Evolutionary conservation across 257 asterid genomes (phyloP).

Genomic region (Leonotis leonurus): DNA sequence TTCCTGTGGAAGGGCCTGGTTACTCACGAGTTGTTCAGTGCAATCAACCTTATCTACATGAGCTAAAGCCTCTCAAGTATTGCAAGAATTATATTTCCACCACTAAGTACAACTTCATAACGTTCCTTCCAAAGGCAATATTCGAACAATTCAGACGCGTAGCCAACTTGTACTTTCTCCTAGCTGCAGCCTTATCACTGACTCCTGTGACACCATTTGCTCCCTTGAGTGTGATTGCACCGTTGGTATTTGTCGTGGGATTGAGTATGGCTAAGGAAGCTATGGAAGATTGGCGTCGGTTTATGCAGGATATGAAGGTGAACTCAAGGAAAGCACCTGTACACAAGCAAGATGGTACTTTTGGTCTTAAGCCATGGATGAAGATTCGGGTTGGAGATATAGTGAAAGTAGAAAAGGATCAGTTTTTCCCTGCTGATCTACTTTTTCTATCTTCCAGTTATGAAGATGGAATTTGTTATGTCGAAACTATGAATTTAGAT

Average conservation of each 20-base stretch:
- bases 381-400: constrained; percentile 85
- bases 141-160: constrained; percentile 97
- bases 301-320: constrained; percentile 91
- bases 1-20: constrained; percentile 65
- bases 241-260: constrained; percentile 84
- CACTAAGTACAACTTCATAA: constrained; percentile 75
- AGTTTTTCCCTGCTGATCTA: constrained; percentile 86
- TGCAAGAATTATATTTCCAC: constrained; percentile 78
- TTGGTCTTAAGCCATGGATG: constrained; percentile 78
- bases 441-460: constrained; percentile 81
- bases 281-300: constrained; percentile 85
- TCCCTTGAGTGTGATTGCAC: constrained; percentile 84
- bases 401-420: constrained; percentile 83
- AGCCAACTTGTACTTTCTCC: constrained; percentile 88
- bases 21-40: constrained; percentile 72
- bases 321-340: constrained; percentile 62
- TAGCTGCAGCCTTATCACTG: constrained; percentile 72
- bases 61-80: constrained; percentile 58
- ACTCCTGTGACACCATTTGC: constrained; percentile 80
- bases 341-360: constrained; percentile 59
- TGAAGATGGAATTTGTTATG: constrained; percentile 92
- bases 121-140: constrained; percentile 85
- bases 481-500: constrained; percentile 92
- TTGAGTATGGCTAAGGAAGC: constrained; percentile 99
- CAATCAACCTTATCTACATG: constrained; percentile 72